phyloP scores from a whole-genome alignment of 2,329 filamentous ascomycete genomes.

The Aureobasidium sp. region DNA sequence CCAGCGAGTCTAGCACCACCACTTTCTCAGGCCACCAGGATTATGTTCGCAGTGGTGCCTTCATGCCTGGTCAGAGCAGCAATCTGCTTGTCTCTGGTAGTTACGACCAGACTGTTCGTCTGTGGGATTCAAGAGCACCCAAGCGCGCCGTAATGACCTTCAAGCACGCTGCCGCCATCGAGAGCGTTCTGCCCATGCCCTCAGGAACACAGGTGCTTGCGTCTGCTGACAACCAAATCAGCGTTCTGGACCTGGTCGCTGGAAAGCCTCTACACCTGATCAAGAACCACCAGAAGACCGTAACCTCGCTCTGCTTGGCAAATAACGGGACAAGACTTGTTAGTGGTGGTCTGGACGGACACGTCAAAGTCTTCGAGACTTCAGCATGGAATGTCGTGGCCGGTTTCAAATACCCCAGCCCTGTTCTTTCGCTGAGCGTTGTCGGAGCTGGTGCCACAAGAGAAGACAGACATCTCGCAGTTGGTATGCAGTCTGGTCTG shows the following conservation, averaged over 20 bases:
- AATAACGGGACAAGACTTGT: conserved; percentile 75
- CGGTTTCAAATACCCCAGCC: conserved; percentile 85
- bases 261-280: conserved; percentile 81
- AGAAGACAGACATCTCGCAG: conserved; percentile 86
- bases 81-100: conserved; percentile 74
- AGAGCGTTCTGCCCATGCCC: conserved; percentile 79
- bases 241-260: conserved; percentile 85
- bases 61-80: conserved; percentile 69
- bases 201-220: conserved; percentile 82
- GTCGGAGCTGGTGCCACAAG: conserved; percentile 59
- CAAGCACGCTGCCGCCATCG: conserved; percentile 84
- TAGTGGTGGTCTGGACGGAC: conserved; percentile 84
- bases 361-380: conserved; percentile 95
- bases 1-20: conserved; percentile 65
- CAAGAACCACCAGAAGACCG: conserved; percentile 94
- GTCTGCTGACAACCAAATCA: conserved; percentile 77
- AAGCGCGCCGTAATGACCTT: conserved; percentile 74
- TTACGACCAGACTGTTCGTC: conserved; percentile 86
- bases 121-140: conserved; percentile 84
- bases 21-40: conserved; percentile 84
- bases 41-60: conserved; percentile 82
- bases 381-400: conserved; percentile 94
- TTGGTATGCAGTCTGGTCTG: conserved; percentile 92
- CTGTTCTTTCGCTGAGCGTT: conserved; percentile 76
- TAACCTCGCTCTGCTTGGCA: conserved; percentile 77